Percentiles rank a stretch among this genome's conserved stretches.
phyloP scores from a whole-genome alignment of 768 basidiomycete species.

The Grammothele lineata region DNA sequence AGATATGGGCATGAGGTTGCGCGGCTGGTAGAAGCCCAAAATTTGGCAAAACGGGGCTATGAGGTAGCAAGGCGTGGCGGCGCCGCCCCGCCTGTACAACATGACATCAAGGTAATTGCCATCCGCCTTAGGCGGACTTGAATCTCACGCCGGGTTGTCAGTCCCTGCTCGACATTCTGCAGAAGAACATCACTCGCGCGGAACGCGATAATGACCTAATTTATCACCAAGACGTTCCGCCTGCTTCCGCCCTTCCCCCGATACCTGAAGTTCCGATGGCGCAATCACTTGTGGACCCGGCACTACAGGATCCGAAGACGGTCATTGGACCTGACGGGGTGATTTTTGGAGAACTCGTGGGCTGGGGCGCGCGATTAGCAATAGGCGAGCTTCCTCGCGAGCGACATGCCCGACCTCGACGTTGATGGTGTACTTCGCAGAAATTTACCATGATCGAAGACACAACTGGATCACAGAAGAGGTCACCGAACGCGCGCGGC shows the following conservation, averaged over 20 bases:
- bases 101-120: conserved; percentile 71
- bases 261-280: conserved; percentile 68
- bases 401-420: too few relatives aligned
- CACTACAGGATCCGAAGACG: conserved; percentile 53
- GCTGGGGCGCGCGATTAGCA: conserved; percentile 87
- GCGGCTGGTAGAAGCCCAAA: conserved; percentile 65
- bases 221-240: conserved; percentile 85
- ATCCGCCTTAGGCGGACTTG: too few relatives aligned
- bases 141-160: too few relatives aligned
- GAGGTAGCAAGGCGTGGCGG: conserved; percentile 61
- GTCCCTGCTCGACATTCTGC: conserved; percentile 73
- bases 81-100: conserved; percentile 57
- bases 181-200: conserved; percentile 63
- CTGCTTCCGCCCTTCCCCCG: conserved; percentile 58
- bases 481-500: conserved; percentile 54
- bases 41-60: conserved; percentile 64
- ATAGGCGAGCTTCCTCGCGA: too few relatives aligned
- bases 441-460: conserved; percentile 84
- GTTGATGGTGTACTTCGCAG: too few relatives aligned
- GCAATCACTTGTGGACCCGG: conserved; percentile 50
- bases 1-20: conserved; percentile 90
- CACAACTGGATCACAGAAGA: conserved; percentile 65
- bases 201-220: conserved; percentile 93
- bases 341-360: conserved; percentile 71
- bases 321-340: conserved; percentile 49